Evolutionary conservation across 192 early-diverging fungal genomes (phyloP).

Genomic region (Backusella australiensis): DNA sequence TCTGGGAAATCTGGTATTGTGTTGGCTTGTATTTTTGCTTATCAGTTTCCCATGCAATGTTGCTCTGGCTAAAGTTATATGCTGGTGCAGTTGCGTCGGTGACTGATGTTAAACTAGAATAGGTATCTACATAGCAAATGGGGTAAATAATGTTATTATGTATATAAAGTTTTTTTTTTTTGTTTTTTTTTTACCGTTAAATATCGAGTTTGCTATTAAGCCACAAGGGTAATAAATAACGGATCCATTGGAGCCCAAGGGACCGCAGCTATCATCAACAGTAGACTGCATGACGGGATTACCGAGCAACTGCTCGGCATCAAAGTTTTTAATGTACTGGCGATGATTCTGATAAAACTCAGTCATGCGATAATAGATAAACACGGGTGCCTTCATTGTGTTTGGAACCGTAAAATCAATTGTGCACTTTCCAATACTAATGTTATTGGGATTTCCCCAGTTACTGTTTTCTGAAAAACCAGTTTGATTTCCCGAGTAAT

Average conservation of each 20-base stretch:
- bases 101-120: conserved; percentile 19
- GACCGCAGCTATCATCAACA: conserved; percentile 33
- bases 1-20: conserved; percentile 46
- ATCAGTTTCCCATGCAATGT: conserved; percentile 87
- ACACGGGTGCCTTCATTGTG: conserved; percentile 73
- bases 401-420: conserved; percentile 65
- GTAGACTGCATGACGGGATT: conserved; percentile 35
- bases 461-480: conserved; percentile 10
- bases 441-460: conserved; percentile 6
- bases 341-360: conserved; percentile 97
- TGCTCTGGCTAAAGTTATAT: conserved; percentile 59
- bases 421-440: conserved; percentile 52
- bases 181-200: conserved; percentile 57
- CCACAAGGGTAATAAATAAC: conserved; percentile 83
- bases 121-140: conserved; percentile 16
- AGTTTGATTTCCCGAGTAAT: conserved; percentile 15
- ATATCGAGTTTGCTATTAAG: conserved; percentile 87
- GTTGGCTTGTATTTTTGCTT: conserved; percentile 66
- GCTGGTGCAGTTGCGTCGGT: neutral
- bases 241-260: conserved; percentile 32
- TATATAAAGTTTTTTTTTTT: neutral
- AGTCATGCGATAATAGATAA: conserved; percentile 91
- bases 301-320: conserved; percentile 74
- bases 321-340: conserved; percentile 80
- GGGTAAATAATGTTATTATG: neutral